Evolutionary conservation across 805 yeast species (phyloP), one percentile per base, ranked within the genome.

Genomic region (Tetrapisispora pingtungensis): DNA sequence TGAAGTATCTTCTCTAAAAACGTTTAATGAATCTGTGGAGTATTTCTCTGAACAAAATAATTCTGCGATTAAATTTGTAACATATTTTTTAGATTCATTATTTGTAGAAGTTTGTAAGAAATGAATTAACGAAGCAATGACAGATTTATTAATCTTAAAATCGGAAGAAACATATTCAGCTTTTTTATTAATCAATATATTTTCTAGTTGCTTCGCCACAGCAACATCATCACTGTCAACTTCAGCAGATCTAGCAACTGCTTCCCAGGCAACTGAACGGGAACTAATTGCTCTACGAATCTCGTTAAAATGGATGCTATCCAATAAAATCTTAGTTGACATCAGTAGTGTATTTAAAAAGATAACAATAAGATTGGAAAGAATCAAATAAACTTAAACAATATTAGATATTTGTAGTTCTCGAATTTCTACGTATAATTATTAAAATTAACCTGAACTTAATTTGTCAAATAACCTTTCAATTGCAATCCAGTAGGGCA

Each of bases 191-290:
- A 58, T 47, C 22, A 61, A 45, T 13, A 51, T 42, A 36, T 55
- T 58, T 41, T 62, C 64, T 42, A 61, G 44, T 15, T 51, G 48
- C 44, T 62, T 62, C 24, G 62, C 62, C 33, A 53, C 66, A 42
- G 73, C 73, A 10, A 89, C 90, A 59, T 86, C 93, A 48, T 76
- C 77, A 41, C 73, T 73, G 36, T 80, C 67, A 33, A 89, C 70
- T 37, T 80, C 74, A 40, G 77, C 79, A 17, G 89, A 80, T 44
- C 95, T 73, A 10, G 84, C 80, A 54, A 84, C 78, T 10, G 94
- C 94, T 57, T 85, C 94, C 97, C 97, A 89, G 28, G 95, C 94
- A 45, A 88, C 77, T 28, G 89, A 80, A 51, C 93, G 76, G 48
- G 84, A 81, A 55, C 93, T 72, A 50, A 87, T 80, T 49, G 77